phyloP scores from a whole-genome alignment of 495 filamentous ascomycete species.

The Filosporella fistucella region DNA sequence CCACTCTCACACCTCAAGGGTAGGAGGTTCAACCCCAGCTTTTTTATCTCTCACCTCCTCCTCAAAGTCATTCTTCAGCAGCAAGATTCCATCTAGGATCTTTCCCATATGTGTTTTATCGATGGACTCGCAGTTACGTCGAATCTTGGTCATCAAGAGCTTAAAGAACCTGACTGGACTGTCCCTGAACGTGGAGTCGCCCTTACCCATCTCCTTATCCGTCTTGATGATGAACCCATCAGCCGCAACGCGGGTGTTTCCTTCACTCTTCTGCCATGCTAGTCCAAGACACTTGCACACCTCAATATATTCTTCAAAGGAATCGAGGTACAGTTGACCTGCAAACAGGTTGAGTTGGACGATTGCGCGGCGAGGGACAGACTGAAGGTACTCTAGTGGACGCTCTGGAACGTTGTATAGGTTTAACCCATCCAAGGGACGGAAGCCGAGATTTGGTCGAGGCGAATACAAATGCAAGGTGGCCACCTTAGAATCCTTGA shows the following conservation, averaged over 20 bases:
- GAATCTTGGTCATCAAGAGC: constrained; percentile 40
- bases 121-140: constrained; percentile 44
- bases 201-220: constrained; percentile 21
- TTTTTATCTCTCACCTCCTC: too few species aligned
- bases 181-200: constrained; percentile 25
- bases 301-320: constrained; percentile 45
- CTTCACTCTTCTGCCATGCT: constrained; percentile 18
- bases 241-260: constrained; percentile 26
- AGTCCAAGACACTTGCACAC: constrained; percentile 51
- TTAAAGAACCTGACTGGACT: constrained; percentile 52
- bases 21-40: too few species aligned
- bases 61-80: constrained; percentile 2
- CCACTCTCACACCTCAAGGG: too few species aligned
- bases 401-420: constrained; percentile 31
- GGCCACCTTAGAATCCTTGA: constrained; percentile 29
- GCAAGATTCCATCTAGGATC: constrained; percentile 38
- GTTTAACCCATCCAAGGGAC: constrained; percentile 40
- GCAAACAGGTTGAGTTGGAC: constrained; percentile 61
- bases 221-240: constrained; percentile 39
- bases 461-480: constrained; percentile 56
- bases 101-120: constrained; percentile 52
- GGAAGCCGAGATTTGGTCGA: constrained; percentile 37
- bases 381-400: constrained; percentile 3
- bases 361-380: constrained; percentile 22
- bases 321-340: constrained; percentile 58